Evolutionary conservation across 495 filamentous ascomycete genomes (phyloP).

Genomic region (Penicillium desertorum): DNA sequence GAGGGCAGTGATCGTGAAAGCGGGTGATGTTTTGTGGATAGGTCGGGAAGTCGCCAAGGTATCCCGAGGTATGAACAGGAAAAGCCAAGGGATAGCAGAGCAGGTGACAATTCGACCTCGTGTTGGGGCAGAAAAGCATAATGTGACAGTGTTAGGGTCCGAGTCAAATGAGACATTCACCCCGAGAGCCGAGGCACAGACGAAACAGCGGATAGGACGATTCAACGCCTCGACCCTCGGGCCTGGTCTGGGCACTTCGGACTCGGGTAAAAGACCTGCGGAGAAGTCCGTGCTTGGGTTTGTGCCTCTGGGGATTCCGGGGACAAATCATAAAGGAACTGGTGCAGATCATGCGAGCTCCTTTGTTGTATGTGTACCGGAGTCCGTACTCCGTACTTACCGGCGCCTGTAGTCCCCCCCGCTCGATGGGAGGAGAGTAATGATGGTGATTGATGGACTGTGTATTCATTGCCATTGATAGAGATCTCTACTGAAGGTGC

Average conservation of each 20-base stretch:
- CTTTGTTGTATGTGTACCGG: not conserved
- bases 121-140: not conserved
- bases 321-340: constrained; percentile 6
- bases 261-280: constrained; percentile 5
- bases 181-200: constrained; percentile 7
- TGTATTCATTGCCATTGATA: constrained; percentile 67
- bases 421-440: constrained; percentile 73
- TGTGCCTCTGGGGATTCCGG: not conserved
- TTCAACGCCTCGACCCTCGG: constrained; percentile 3
- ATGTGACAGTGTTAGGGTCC: not conserved
- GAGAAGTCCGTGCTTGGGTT: constrained; percentile 10
- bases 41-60: not conserved
- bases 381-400: constrained; percentile 43
- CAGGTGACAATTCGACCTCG: constrained; percentile 4
- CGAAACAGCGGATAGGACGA: not conserved
- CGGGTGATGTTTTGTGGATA: not conserved
- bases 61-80: not conserved
- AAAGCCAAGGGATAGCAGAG: not conserved
- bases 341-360: constrained; percentile 12
- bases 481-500: constrained; percentile 64
- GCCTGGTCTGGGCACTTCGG: constrained; percentile 8
- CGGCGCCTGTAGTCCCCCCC: constrained; percentile 88
- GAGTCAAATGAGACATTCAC: constrained; percentile 6
- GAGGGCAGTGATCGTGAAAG: not conserved
- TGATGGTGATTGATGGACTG: constrained; percentile 81